Percentiles rank a stretch among this genome's conserved stretches.
phyloP scores from a whole-genome alignment of 2,329 filamentous ascomycete species.

The Phoma sp. region DNA sequence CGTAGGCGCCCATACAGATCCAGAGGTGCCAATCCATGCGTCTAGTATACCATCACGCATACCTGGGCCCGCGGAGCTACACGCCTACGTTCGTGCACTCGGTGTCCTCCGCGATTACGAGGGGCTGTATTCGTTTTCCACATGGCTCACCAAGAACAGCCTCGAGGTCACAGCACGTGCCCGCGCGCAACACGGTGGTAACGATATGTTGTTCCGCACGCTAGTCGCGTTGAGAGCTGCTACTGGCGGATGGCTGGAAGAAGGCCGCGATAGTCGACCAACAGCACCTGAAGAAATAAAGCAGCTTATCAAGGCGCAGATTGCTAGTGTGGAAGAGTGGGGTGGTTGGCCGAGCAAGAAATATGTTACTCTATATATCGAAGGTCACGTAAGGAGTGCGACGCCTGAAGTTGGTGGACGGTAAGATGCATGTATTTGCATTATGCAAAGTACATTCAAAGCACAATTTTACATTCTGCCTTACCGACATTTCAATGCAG shows the following conservation, averaged over 20 bases:
- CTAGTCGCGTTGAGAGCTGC: constrained; percentile 52
- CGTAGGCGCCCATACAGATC: constrained; percentile 27
- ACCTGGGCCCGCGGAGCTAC: constrained; percentile 57
- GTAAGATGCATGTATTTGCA: constrained; percentile 3
- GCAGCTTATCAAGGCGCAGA: constrained; percentile 37
- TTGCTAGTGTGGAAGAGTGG: constrained; percentile 50
- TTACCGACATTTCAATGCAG: background rate
- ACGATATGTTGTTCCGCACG: constrained; percentile 37
- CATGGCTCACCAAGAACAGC: constrained; percentile 60
- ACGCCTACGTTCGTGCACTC: constrained; percentile 69
- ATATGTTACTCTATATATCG: constrained; percentile 48
- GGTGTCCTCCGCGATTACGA: constrained; percentile 66
- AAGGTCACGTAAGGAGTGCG: constrained; percentile 23
- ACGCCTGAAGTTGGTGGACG: constrained; percentile 22
- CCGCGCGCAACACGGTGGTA: constrained; percentile 33
- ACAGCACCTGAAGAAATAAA: constrained; percentile 40
- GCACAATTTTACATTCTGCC: background rate
- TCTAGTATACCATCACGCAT: constrained; percentile 47
- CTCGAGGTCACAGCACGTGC: constrained; percentile 36
- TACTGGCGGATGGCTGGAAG: constrained; percentile 44
- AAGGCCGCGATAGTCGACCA: constrained; percentile 2
- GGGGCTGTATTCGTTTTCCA: constrained; percentile 63
- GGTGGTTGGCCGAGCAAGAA: constrained; percentile 53
- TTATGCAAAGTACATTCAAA: background rate
- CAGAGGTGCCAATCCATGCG: constrained; percentile 6